A percentile compares a stretch with the other conserved stretches of the same genome.
Conservation (phyloP, 2,329 filamentous ascomycete species). For the Neopestalotiopsis rosae region DNA sequence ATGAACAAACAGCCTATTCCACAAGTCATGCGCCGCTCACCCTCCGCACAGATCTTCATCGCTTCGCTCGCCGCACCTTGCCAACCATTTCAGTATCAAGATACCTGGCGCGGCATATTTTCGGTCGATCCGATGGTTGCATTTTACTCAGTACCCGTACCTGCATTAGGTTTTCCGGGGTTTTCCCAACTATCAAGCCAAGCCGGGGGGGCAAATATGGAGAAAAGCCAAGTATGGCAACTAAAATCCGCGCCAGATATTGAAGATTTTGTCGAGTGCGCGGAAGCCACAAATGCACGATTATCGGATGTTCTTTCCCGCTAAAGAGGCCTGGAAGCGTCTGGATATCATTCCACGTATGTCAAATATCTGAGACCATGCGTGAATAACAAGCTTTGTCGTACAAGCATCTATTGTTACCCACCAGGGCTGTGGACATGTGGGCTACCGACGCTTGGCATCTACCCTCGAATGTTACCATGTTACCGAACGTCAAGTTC, state of each 20-base stretch:
- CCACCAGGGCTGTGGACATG: not conserved
- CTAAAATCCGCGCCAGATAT: not conserved
- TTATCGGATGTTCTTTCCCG: not conserved
- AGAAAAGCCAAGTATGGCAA: not conserved
- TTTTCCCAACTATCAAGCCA: not conserved
- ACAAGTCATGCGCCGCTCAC: not conserved
- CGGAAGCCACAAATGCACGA: not conserved
- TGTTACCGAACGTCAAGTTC: not conserved
- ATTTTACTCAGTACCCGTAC: not conserved
- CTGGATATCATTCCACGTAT: not conserved
- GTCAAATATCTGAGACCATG: not conserved
- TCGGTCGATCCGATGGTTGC: not conserved
- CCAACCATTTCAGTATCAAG: not conserved
- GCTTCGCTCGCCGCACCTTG: not conserved
- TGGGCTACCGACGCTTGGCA: not conserved
- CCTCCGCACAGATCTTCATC: not conserved
- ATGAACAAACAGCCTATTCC: not conserved
- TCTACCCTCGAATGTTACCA: not conserved
- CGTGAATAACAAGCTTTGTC: not conserved
- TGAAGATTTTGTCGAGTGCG: not conserved
- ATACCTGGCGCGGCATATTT: not conserved
- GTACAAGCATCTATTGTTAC: not conserved
- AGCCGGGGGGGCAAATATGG: not conserved
- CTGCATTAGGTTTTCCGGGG: constrained; percentile 1
- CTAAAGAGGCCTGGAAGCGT: not conserved